These are phyloP conservation scores for Phialemoniopsis sp. DNA, from an alignment of 2,329 filamentous ascomycete species.

Conservation along the genomic window DNA sequence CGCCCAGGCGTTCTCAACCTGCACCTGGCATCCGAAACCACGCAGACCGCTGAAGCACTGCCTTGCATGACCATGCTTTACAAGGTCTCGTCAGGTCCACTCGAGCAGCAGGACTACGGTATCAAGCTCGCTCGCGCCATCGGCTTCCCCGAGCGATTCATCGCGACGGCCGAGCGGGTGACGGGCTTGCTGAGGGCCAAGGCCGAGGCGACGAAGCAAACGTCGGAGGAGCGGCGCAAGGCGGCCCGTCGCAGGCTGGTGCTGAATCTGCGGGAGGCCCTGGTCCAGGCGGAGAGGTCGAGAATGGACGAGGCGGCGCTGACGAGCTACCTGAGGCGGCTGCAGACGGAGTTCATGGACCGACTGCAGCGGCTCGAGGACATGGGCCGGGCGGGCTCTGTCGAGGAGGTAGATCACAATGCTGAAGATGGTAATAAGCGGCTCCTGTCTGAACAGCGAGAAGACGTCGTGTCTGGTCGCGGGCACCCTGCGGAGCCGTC, in stretches of 20 bases:
- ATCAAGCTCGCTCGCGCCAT: slow-evolving; percentile 74
- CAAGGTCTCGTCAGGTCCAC: slow-evolving; percentile 68
- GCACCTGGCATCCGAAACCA: slow-evolving; percentile 71
- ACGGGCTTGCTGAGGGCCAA: slow-evolving; percentile 57
- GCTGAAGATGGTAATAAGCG: background rate
- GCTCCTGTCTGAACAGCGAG: no score
- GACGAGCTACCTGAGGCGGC: slow-evolving; percentile 55
- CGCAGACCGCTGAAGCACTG: slow-evolving; percentile 27
- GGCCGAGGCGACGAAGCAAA: slow-evolving; percentile 53
- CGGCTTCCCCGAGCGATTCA: slow-evolving; percentile 63
- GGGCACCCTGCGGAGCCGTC: no score
- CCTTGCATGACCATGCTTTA: slow-evolving; percentile 82
- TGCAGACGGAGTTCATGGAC: slow-evolving; percentile 71
- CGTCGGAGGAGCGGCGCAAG: slow-evolving; percentile 52
- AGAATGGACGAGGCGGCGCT: slow-evolving; percentile 62
- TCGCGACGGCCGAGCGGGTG: slow-evolving; percentile 65
- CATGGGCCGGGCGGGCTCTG: no score
- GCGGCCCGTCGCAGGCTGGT: slow-evolving; percentile 68
- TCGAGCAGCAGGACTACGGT: slow-evolving; percentile 74
- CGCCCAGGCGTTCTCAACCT: slow-evolving; percentile 77
- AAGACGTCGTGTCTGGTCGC: no score
- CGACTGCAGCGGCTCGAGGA: slow-evolving; percentile 57
- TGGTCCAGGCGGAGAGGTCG: slow-evolving; percentile 64
- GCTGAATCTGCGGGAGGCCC: slow-evolving; percentile 66
- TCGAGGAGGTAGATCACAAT: slow-evolving; percentile 35